These are phyloP conservation scores for Suillus cothurnatus DNA, from an alignment of 768 basidiomycete species.

Conservation along the genomic window DNA sequence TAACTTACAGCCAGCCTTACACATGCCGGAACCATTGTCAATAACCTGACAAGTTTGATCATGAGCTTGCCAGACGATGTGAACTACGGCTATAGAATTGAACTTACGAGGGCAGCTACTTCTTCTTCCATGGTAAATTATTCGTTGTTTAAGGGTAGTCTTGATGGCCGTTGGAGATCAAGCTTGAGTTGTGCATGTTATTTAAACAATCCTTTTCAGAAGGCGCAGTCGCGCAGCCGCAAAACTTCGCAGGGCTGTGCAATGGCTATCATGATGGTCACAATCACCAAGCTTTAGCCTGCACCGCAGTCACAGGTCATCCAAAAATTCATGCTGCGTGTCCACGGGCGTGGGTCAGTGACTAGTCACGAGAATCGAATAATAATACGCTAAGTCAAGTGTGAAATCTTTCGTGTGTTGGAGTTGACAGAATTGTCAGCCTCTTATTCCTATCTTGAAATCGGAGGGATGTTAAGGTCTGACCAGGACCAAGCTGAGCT, in stretches of 20 bases:
- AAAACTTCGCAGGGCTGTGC: background rate
- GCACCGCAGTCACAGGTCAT: background rate
- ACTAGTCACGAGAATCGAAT: background rate
- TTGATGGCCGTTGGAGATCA: conserved; percentile 1
- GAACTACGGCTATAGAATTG: background rate
- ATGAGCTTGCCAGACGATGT: conserved; percentile 10
- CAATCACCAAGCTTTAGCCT: background rate
- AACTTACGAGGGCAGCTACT: conserved; percentile 55
- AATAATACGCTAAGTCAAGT: background rate
- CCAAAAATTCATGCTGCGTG: background rate
- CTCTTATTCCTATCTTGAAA: background rate
- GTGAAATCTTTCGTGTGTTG: background rate
- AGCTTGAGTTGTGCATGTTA: background rate
- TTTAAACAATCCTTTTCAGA: background rate
- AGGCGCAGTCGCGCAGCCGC: background rate
- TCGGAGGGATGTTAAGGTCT: background rate
- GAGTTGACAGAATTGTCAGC: background rate
- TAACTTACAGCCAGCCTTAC: conserved; percentile 96
- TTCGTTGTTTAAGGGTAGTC: conserved; percentile 10
- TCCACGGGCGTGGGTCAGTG: background rate
- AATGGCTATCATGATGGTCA: background rate
- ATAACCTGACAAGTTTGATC: conserved; percentile 57
- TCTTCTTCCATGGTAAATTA: conserved; percentile 60
- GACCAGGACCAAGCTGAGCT: background rate
- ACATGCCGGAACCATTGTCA: conserved; percentile 98